Percentiles rank a stretch among this genome's conserved stretches.
Evolutionary conservation across 1,284 basidiomycete genomes (phyloP).

Genomic region (Retiboletus flavoniger): DNA sequence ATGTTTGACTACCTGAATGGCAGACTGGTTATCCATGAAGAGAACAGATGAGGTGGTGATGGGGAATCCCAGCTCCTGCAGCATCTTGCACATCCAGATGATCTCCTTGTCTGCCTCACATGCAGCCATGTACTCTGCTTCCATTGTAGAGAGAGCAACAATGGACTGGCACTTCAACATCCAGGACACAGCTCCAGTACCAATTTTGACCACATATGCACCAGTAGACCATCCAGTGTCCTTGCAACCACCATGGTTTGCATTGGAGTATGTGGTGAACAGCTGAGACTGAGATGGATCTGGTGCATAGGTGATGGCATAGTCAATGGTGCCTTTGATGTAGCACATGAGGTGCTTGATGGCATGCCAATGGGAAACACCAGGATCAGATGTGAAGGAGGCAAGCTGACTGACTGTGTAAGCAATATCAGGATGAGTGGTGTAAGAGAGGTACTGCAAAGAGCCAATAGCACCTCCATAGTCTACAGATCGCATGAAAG

Average conservation of each 20-base stretch:
- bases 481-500: constrained; percentile 15
- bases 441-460: neutral
- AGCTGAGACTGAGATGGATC: neutral
- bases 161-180: constrained; percentile 2
- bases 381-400: neutral
- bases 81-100: neutral
- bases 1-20: too few species aligned
- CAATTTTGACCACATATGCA: constrained; percentile 6
- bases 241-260: neutral
- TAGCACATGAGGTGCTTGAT: neutral
- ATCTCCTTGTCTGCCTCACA: neutral
- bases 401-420: too few species aligned
- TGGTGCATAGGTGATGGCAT: neutral
- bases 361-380: neutral
- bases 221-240: neutral
- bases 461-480: neutral
- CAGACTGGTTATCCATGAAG: neutral
- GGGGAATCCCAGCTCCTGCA: neutral
- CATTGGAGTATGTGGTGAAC: neutral
- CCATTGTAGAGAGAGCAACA: neutral
- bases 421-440: neutral
- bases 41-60: neutral
- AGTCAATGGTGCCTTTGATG: neutral
- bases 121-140: neutral
- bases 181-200: constrained; percentile 7